Evolutionary conservation across 2,329 filamentous ascomycete species (phyloP).

Genomic region (Monilinia fructigena): DNA sequence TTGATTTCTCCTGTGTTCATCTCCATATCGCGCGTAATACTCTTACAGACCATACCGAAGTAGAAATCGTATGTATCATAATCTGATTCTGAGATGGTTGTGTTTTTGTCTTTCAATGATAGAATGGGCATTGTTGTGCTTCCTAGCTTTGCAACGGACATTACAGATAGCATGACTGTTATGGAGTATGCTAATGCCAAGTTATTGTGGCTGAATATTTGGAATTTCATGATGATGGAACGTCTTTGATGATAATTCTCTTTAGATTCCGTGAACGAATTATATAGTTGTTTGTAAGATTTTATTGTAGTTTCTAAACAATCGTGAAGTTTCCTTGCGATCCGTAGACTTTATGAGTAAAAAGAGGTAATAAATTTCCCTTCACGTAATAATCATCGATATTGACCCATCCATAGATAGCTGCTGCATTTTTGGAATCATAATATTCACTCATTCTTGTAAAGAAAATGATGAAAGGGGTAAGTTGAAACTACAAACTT

Average conservation of each 20-base stretch:
- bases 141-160: not conserved
- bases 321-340: not conserved
- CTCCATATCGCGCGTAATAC: not conserved
- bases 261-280: not conserved
- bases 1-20: not conserved
- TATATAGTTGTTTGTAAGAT: not conserved
- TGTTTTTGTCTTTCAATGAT: not conserved
- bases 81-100: not conserved
- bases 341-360: not conserved
- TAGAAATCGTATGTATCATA: not conserved
- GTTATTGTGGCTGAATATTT: too few relatives aligned
- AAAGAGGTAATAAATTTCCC: not conserved
- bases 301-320: not conserved
- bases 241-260: not conserved
- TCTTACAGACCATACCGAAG: not conserved
- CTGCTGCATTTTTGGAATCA: not conserved
- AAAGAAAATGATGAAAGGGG: not conserved
- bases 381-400: not conserved
- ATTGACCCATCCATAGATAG: not conserved
- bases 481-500: not conserved
- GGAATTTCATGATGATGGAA: not conserved
- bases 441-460: not conserved
- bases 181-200: too few relatives aligned
- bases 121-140: rapidly evolving
- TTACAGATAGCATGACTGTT: not conserved